A percentile compares a stretch with the other conserved stretches of the same genome.
Conservation (phyloP, 108 stramenopile species). For the Skeletonema tropicum region DNA sequence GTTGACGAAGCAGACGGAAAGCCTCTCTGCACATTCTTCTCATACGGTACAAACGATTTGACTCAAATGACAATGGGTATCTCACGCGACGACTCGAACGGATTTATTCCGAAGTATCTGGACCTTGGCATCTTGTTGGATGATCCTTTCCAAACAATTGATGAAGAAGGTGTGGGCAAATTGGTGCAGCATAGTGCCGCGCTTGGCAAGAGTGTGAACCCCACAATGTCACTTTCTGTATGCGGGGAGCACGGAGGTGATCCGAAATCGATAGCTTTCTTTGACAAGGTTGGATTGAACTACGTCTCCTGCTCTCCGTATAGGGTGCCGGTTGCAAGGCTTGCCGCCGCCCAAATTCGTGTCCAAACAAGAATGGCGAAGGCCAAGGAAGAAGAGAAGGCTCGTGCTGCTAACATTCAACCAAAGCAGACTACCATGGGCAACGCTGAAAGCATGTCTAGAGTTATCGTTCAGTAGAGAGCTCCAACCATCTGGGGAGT, state of each 20-base stretch:
- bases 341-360: conserved; percentile 73
- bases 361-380: conserved; percentile 41
- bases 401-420: not conserved
- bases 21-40: conserved; percentile 78
- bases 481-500: not conserved
- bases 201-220: conserved; percentile 62
- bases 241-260: conserved; percentile 94
- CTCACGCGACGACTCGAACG: conserved; percentile 86
- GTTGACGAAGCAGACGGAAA: conserved; percentile 67
- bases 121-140: conserved; percentile 75
- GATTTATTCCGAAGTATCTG: conserved; percentile 81
- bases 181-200: conserved; percentile 64
- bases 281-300: conserved; percentile 72
- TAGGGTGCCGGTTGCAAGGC: conserved; percentile 86
- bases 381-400: conserved; percentile 6
- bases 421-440: not conserved
- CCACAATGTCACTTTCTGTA: conserved; percentile 67
- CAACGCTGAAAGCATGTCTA: not conserved
- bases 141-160: conserved; percentile 89
- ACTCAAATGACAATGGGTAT: conserved; percentile 90
- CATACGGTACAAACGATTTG: conserved; percentile 87
- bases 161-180: conserved; percentile 82
- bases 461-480: conserved; percentile 1
- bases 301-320: conserved; percentile 91
- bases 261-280: conserved; percentile 76